phyloP scores from a whole-genome alignment of 1,284 basidiomycete genomes.

The Athelia sp. region DNA sequence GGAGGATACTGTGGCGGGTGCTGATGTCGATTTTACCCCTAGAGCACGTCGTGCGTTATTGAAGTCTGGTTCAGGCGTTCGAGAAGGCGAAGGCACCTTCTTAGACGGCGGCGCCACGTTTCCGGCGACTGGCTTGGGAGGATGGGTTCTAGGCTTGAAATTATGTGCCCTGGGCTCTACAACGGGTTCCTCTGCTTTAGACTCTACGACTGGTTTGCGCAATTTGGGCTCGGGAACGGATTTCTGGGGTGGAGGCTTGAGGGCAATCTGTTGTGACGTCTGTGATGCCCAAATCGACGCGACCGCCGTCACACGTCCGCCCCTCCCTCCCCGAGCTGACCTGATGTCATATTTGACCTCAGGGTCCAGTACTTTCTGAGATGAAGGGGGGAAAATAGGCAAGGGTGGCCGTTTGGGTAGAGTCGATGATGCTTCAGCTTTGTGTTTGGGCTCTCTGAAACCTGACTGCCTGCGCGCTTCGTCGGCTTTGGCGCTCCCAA shows the following conservation, averaged over 20 bases:
- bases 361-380: slow-evolving; percentile 25
- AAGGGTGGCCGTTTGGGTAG: slow-evolving; percentile 15
- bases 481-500: slow-evolving; percentile 45
- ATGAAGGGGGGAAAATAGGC: slow-evolving; percentile 28
- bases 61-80: background rate
- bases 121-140: slow-evolving; percentile 4
- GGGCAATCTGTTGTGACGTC: background rate
- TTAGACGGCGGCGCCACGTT: slow-evolving; percentile 4
- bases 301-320: slow-evolving; percentile 71
- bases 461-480: background rate
- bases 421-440: background rate
- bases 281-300: slow-evolving; percentile 66
- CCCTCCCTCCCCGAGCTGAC: slow-evolving; percentile 73
- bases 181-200: slow-evolving; percentile 3
- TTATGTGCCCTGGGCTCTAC: slow-evolving; percentile 10
- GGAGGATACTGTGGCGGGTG: slow-evolving; percentile 62
- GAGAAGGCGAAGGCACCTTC: background rate
- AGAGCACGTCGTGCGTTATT: background rate
- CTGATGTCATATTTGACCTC: slow-evolving; percentile 67
- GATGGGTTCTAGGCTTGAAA: slow-evolving; percentile 7
- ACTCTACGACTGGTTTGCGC: background rate
- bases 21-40: slow-evolving; percentile 48
- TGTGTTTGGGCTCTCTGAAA: background rate
- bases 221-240: no score
- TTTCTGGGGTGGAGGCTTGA: no score